phyloP scores from a whole-genome alignment of 345 rosid genomes.

The Pelargonium nanum region DNA sequence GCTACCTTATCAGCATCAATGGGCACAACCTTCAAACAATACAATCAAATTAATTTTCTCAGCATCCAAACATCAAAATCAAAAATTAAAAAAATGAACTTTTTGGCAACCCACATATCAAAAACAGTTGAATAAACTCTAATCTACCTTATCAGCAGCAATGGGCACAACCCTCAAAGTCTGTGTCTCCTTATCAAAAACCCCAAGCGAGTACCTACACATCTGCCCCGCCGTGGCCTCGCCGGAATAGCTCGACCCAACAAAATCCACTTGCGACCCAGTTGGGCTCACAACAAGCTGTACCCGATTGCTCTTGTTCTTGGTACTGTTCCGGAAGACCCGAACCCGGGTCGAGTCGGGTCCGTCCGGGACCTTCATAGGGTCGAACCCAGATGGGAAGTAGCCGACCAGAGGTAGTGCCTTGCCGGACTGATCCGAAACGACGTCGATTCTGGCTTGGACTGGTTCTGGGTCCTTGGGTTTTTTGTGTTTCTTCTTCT shows the following conservation, averaged over 20 bases:
- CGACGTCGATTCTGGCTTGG: slow-evolving; percentile 26
- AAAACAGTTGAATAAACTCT: neutral
- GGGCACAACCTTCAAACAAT: slow-evolving; percentile 48
- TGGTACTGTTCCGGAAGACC: neutral
- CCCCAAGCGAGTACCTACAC: slow-evolving; percentile 53
- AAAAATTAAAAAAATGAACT: neutral
- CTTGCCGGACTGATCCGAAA: slow-evolving; percentile 34
- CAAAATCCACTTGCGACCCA: slow-evolving; percentile 51
- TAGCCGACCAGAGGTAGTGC: slow-evolving; percentile 60
- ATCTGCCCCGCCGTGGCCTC: slow-evolving; percentile 57
- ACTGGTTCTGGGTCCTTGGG: slow-evolving; percentile 11
- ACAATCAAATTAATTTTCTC: neutral
- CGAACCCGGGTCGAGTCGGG: neutral
- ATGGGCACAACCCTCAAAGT: slow-evolving; percentile 60
- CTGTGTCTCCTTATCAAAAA: slow-evolving; percentile 52
- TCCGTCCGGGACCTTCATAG: slow-evolving; percentile 10
- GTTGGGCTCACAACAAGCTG: slow-evolving; percentile 66
- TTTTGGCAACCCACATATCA: neutral
- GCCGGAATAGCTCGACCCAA: slow-evolving; percentile 53
- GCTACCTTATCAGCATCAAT: slow-evolving; percentile 73
- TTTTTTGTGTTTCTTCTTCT: slow-evolving; percentile 10
- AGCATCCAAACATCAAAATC: neutral
- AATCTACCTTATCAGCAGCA: slow-evolving; percentile 62
- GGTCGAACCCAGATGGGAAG: slow-evolving; percentile 64
- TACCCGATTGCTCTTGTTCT: slow-evolving; percentile 33